Base-by-base conservation (phyloP, 805 yeast species). In the Dipodascus albidus region DNA sequence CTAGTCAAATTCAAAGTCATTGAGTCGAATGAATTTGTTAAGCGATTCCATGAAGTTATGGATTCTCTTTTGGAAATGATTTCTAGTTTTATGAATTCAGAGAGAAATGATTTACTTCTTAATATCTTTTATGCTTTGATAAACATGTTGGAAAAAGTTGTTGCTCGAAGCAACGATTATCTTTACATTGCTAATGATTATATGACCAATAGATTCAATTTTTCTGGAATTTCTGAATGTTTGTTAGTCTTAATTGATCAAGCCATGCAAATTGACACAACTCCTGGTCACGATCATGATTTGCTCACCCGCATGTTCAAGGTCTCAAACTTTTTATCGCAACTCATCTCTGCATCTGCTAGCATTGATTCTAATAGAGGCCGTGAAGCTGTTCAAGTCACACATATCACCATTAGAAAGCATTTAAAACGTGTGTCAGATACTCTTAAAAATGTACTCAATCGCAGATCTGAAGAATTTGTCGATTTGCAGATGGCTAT, bases 11-110 rank as follows among this genome's bases (percentile, higher is more conserved):
- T 84, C 60, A 77, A 77, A 55, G 78, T 76, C 54, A 70, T 82
- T 52, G 81, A 79, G n/a, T 65, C 77, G 14, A 63, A 68, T 1
- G 79, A 80, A 48, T 69, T 81, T 51, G 72, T 82, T 52, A 82
- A 80, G 60, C 50, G 56, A 17, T 57, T 64, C 47, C 64, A 55
- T 31, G 64, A 63, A 24, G 53, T 62, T 17, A 49, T 64, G 47
- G 66, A 64, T 42, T 41, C 67, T 15, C 27, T 74, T 21, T 58
- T 63, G 48, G 67, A 64, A 47, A 64, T 64, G 53, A 51, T 86
- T 67, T 74, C 81, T 11, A 47, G 48, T 27, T 57, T 57, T 44
- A 17, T 49, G 41, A 51, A 38, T 8, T 33, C 52, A 15, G 58
- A 54, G 14, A 41, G 53, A 21, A 52, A 52, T 3, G 57, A 50